Evolutionary conservation across 1,284 basidiomycete genomes (phyloP), one percentile per base, ranked within the genome.

Genomic region (Flammula alnicola): DNA sequence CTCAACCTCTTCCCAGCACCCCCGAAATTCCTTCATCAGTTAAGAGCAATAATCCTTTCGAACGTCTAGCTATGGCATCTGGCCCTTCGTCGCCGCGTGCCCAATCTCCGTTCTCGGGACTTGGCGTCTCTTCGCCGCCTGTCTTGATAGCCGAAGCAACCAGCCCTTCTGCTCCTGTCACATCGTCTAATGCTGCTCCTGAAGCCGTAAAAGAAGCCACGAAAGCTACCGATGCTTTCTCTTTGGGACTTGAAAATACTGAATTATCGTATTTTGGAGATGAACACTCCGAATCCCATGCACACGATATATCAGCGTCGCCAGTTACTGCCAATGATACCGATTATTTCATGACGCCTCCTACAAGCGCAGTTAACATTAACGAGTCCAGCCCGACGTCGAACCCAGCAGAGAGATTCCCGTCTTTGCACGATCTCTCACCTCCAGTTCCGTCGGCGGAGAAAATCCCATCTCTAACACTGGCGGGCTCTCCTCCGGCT

Each of bases 11-110:
- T 10, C 91, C 91, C 1, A 63, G 70, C 9, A 86, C 89, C 0
- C 90, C 91, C 11, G 81, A 84, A 22, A 62, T 69, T 57, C 52
- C 77, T 20, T 73, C 71, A 23, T 58, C 68, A 61, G 55, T 69
- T 35, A 88, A 90, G 70, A 95, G 91, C 61, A 96, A 87, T 62
- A 99, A 99, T 67, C 96, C 96, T 0, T 99, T 99, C 64, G 95
- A 95, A 56, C 76, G 90, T 32, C 70, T 95, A 40, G 74, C 75
- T 1, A 74, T 75, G 67, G 65, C 74, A 39, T 69, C 75, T 22
- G 76, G 74, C 8, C 61, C 72, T 25, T 66, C 74, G 1, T 75
- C 71, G 10, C 76, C 77, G 39, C 77, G n/a, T n/a, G n/a, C 83
- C 2, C 75, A 80, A 55, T 86, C 86, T 54, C 72, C 78, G 1